Conservation (phyloP, 192 early-diverging fungal species). For the Dimargaris xerosporica region DNA sequence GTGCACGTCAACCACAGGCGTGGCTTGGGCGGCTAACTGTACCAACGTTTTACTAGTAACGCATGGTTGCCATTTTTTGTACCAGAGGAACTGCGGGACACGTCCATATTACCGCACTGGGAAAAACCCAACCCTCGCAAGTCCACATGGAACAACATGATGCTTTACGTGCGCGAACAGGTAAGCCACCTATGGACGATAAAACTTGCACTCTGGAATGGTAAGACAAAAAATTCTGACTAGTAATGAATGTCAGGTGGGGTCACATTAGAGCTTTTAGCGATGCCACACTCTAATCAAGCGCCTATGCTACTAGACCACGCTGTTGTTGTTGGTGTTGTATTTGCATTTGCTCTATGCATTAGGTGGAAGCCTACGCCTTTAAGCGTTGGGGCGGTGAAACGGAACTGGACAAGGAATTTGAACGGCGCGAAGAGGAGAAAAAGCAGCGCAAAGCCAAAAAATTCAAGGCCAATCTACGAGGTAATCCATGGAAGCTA, state of each 20-base stretch:
- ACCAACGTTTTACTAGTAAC: no score
- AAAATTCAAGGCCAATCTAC: slow-evolving; percentile 64
- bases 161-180: slow-evolving; percentile 72
- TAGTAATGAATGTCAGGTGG: no score
- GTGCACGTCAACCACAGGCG: no score
- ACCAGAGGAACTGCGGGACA: slow-evolving; percentile 67
- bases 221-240: no score
- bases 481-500: slow-evolving; percentile 21
- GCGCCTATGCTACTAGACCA: no score
- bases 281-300: no score
- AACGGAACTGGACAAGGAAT: slow-evolving; percentile 77
- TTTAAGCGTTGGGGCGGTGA: slow-evolving; percentile 82
- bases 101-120: slow-evolving; percentile 61
- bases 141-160: slow-evolving; percentile 93
- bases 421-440: slow-evolving; percentile 55
- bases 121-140: slow-evolving; percentile 89
- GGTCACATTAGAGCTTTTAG: no score
- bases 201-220: no score
- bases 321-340: no score
- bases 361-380: slow-evolving; percentile 78
- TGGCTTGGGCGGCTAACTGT: no score
- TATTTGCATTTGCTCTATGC: no score
- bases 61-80: neutral
- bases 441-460: slow-evolving; percentile 72
- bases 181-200: slow-evolving; percentile 16